Evolutionary conservation across 1,284 basidiomycete genomes (phyloP).

Genomic region (Singerocomus rubriflavus): DNA sequence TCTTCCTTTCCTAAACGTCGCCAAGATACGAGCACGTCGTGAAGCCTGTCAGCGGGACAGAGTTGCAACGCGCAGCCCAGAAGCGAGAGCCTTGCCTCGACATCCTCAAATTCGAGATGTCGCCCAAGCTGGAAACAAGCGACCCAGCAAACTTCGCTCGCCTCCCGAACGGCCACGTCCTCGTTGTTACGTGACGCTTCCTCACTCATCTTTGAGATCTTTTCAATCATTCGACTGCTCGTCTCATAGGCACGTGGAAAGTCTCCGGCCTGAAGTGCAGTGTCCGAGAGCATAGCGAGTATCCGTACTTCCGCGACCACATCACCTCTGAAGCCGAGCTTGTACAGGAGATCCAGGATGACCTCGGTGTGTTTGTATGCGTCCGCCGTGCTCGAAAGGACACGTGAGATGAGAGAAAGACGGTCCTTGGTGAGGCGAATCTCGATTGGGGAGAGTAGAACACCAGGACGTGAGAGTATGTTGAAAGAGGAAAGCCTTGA

Average conservation of each 20-base stretch:
- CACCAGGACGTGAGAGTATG: constrained; percentile 68
- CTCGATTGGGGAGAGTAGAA: constrained; percentile 83
- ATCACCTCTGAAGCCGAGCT: constrained; percentile 78
- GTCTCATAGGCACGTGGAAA: constrained; percentile 71
- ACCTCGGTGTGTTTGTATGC: constrained; percentile 89
- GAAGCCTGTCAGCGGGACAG: constrained; percentile 78
- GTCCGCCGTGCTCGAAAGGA: constrained; percentile 78
- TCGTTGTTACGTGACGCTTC: constrained; percentile 36
- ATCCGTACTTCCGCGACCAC: constrained; percentile 73
- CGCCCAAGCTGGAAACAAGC: constrained; percentile 84
- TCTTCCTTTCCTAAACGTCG: constrained; percentile 63
- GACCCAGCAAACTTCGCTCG: constrained; percentile 81
- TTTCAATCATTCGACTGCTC: constrained; percentile 68
- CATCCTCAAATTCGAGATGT: constrained; percentile 70
- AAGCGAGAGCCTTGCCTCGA: constrained; percentile 63
- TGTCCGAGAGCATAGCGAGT: constrained; percentile 84
- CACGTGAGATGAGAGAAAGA: constrained; percentile 75
- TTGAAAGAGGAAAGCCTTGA: constrained; percentile 83
- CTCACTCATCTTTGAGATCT: constrained; percentile 48
- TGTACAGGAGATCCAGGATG: constrained; percentile 82
- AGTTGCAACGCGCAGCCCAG: constrained; percentile 83
- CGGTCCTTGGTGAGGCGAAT: constrained; percentile 86
- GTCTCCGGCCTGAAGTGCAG: constrained; percentile 78
- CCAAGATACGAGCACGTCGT: constrained; percentile 74
- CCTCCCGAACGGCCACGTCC: constrained; percentile 52